These are phyloP conservation scores for Alloascoidea africana DNA, from an alignment of 805 yeast species.

Conservation along the genomic window DNA sequence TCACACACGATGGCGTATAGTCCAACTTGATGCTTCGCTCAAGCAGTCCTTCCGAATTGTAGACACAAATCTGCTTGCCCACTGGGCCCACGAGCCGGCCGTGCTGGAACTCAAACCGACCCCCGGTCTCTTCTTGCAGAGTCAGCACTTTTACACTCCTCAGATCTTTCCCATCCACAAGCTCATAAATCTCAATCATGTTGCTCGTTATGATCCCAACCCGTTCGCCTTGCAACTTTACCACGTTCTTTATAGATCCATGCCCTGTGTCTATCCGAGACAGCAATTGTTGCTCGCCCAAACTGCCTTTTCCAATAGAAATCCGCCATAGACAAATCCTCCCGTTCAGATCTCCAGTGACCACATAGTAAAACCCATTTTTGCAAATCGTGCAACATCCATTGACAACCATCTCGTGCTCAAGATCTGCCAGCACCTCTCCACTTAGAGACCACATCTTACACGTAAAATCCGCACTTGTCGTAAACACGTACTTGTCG, in stretches of 20 bases:
- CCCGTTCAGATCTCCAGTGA: slow-evolving; percentile 5
- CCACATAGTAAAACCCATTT: background rate
- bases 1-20: slow-evolving; percentile 14
- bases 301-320: slow-evolving; percentile 2
- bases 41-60: slow-evolving; percentile 9
- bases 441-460: slow-evolving; percentile 13
- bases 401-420: slow-evolving; percentile 13
- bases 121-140: slow-evolving; percentile 7
- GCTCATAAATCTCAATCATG: slow-evolving; percentile 4
- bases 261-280: slow-evolving; percentile 4
- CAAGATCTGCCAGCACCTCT: slow-evolving; percentile 6
- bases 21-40: slow-evolving; percentile 10
- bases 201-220: slow-evolving; percentile 3
- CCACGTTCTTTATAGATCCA: background rate
- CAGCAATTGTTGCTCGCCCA: slow-evolving; percentile 2
- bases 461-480: slow-evolving; percentile 19
- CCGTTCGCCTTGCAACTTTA: background rate
- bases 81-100: slow-evolving; percentile 12
- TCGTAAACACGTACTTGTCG: slow-evolving; percentile 13
- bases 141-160: slow-evolving; percentile 3
- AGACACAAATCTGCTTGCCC: slow-evolving; percentile 10
- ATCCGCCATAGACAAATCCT: slow-evolving; percentile 3
- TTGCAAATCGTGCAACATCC: slow-evolving; percentile 7
- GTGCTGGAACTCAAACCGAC: slow-evolving; percentile 12
- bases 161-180: slow-evolving; percentile 14